Conservation (phyloP, 2,329 filamentous ascomycete genomes). For the Xenoacremonium recifei region DNA sequence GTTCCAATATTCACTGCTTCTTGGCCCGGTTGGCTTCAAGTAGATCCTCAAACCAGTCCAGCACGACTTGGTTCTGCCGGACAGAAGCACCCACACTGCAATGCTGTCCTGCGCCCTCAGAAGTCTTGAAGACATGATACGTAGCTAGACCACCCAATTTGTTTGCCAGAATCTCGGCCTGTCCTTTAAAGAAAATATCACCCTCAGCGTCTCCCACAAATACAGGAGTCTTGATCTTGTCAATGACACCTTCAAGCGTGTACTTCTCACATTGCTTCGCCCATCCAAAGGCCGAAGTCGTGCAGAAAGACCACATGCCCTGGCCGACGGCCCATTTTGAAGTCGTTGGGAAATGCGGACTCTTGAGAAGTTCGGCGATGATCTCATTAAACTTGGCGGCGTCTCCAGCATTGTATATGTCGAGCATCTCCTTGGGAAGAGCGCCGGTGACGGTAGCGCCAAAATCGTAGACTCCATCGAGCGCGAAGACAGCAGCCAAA, state of each 20-base stretch:
- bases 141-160: no score
- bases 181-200: no score
- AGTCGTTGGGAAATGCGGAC: background rate
- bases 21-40: no score
- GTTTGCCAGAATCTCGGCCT: no score
- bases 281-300: conserved; percentile 5
- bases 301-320: conserved; percentile 12
- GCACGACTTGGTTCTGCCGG: no score
- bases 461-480: conserved; percentile 34
- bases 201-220: no score
- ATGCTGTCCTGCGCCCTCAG: no score
- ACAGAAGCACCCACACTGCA: no score
- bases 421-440: conserved; percentile 1
- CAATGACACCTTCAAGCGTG: conserved; percentile 2
- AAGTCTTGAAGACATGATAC: no score
- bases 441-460: conserved; percentile 2
- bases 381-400: conserved; percentile 4
- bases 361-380: background rate
- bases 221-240: no score
- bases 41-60: no score
- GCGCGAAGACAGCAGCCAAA: conserved; percentile 32
- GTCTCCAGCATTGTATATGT: conserved; percentile 6
- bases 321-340: conserved; percentile 10
- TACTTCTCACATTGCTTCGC: conserved; percentile 9
- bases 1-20: no score